Percentiles rank a stretch among this genome's conserved stretches.
Evolutionary conservation across 805 yeast species (phyloP).

Genomic region (Starmerella floricola): DNA sequence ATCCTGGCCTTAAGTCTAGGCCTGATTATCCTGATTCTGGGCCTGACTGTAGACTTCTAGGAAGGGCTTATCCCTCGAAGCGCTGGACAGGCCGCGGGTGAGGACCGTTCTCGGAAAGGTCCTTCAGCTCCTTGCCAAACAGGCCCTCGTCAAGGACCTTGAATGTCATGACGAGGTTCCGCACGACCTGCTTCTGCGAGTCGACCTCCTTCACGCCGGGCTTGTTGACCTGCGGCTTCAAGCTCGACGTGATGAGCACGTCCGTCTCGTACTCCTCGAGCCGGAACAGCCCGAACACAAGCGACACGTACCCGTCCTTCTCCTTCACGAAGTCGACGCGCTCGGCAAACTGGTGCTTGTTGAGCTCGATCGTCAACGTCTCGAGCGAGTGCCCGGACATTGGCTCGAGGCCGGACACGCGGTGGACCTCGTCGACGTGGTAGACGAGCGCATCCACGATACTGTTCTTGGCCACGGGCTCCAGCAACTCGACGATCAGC

Average conservation of each 20-base stretch:
- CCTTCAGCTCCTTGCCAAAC: conserved; percentile 4
- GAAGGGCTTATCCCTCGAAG: too few relatives aligned
- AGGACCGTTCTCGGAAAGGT: conserved; percentile 1
- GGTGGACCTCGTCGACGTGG: conserved; percentile 23
- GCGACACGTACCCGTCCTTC: conserved; percentile 3
- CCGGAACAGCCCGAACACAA: conserved; percentile 19
- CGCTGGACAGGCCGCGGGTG: too few relatives aligned
- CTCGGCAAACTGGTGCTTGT: conserved; percentile 13
- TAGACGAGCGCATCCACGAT: conserved; percentile 16
- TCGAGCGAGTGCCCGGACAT: conserved; percentile 10
- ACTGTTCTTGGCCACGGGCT: conserved; percentile 25
- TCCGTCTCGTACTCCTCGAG: conserved; percentile 20
- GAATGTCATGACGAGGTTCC: conserved; percentile 12
- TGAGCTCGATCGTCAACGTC: conserved; percentile 4
- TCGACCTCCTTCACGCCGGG: conserved; percentile 3
- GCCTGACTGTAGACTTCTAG: too few relatives aligned
- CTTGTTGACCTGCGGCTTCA: not conserved
- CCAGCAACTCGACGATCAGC: conserved; percentile 33
- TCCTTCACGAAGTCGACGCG: conserved; percentile 17
- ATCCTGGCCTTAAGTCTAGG: too few relatives aligned
- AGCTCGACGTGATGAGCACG: conserved; percentile 19
- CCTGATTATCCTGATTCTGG: too few relatives aligned
- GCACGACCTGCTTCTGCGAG: conserved; percentile 10
- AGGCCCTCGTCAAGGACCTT: conserved; percentile 17
- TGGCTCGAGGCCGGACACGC: conserved; percentile 12